phyloP scores from a whole-genome alignment of 2,329 filamentous ascomycete genomes.

The Pseudogymnoascus sp. region DNA sequence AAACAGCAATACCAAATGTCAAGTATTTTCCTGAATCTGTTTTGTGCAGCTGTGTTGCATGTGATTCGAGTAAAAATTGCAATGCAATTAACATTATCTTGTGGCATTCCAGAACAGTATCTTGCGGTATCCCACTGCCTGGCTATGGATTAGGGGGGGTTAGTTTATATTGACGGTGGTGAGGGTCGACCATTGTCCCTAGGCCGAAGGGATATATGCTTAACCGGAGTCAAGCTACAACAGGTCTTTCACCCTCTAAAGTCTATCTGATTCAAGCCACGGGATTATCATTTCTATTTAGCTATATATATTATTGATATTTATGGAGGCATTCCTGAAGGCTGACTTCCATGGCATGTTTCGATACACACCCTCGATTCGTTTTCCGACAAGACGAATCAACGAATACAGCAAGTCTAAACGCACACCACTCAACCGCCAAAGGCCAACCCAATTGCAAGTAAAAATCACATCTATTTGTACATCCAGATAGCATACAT shows the following conservation, averaged over 20 bases:
- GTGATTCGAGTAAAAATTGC: neutral
- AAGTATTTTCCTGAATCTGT: neutral
- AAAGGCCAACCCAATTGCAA: neutral
- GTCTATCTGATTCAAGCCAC: neutral
- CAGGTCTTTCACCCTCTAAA: neutral
- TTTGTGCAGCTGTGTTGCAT: neutral
- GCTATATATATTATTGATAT: neutral
- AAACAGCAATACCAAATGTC: conserved; percentile 7
- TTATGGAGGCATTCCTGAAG: neutral
- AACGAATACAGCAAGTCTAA: neutral
- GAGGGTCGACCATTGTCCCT: neutral
- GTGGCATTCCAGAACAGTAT: neutral
- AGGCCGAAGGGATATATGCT: neutral
- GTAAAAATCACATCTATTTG: conserved; percentile 3
- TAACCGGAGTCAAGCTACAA: neutral
- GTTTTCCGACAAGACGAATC: neutral
- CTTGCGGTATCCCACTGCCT: neutral
- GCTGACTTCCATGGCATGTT: neutral
- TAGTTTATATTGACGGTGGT: neutral
- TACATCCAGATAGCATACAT: conserved; percentile 6
- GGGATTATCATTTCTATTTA: neutral
- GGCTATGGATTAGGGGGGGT: neutral
- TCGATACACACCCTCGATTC: neutral
- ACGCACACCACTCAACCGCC: neutral
- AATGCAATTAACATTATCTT: too few species aligned